Conservation (phyloP, 768 basidiomycete genomes). For the Boletus barrowsii region DNA sequence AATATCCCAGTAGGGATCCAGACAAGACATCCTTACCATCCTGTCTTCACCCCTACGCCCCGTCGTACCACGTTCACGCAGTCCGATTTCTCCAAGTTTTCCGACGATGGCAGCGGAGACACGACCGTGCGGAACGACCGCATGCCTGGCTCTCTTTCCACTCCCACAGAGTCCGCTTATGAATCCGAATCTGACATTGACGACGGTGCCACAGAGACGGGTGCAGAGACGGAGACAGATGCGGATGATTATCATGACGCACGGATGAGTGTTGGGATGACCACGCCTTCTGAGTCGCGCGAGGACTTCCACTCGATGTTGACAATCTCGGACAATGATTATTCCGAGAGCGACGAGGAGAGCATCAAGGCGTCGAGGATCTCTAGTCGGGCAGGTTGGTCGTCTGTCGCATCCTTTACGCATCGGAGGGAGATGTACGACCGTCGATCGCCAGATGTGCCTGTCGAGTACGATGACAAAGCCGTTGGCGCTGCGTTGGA, state of each 20-base stretch:
- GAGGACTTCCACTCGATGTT: constrained; percentile 77
- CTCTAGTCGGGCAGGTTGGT: constrained; percentile 29
- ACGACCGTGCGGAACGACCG: constrained; percentile 31
- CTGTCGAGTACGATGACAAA: constrained; percentile 52
- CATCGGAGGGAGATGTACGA: constrained; percentile 8
- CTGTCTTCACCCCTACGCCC: constrained; percentile 21
- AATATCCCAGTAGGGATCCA: constrained; percentile 37
- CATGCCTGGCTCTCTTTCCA: constrained; percentile 22
- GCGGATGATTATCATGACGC: constrained; percentile 76
- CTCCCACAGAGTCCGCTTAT: constrained; percentile 30
- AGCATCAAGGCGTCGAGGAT: constrained; percentile 70
- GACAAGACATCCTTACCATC: constrained; percentile 28
- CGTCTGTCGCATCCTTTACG: constrained; percentile 23
- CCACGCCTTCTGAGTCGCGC: constrained; percentile 63
- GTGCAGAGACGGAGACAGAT: constrained; percentile 66
- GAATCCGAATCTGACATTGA: constrained; percentile 46
- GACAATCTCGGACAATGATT: constrained; percentile 68
- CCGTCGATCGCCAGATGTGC: constrained; percentile 5
- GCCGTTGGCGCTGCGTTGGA: constrained; percentile 34
- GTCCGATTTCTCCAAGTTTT: constrained; percentile 36
- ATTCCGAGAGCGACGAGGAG: constrained; percentile 58
- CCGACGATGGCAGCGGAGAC: constrained; percentile 38
- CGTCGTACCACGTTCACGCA: constrained; percentile 51
- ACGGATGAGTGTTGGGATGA: constrained; percentile 55
- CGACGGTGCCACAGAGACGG: constrained; percentile 55